Base-by-base conservation (phyloP, 1,284 basidiomycete genomes). In the Mycosarcoma mackinlayi region DNA sequence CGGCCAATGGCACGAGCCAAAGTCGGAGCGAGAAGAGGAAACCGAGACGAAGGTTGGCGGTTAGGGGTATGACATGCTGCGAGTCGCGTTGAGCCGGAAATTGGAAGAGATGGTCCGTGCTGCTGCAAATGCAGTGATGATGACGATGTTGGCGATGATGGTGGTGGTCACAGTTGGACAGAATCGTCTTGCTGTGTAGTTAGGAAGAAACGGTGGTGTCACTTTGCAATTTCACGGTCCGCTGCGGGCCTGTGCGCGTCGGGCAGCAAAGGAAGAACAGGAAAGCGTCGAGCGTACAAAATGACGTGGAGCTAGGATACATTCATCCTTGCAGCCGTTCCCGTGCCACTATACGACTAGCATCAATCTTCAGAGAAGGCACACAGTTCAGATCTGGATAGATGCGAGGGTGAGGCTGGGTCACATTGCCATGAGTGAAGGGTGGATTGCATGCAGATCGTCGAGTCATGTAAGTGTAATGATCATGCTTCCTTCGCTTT, bases 401-500 rank as follows among this genome's bases (percentile, higher is more conserved):
- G 30, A 13, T n/a, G n/a, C n/a, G n/a, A n/a, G 25, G 11, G 25
- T 18, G 7, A 27, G 16, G 39, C 14, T 27, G n/a, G 39, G 39
- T 41, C 39, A 41, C 39, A 27, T 4, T 27, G 40, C 18, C 40
- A 5, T 33, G 30, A 25, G 11, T 24, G 35, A 16, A 16, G 47
- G 16, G 30, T 6, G 34, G n/a, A 37, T 48, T 38, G 45, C 21
- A 35, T 21, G 6, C 8, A n/a, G 35, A 37, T 14, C 34, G 14
- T 24, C 9, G 14, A 35, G 1, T 21, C 14, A 25, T 18, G 27
- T 21, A 31, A 18, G 27, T 23, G 44, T 6, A 23, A 18, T 4
- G 13, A n/a, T 21, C 14, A 56, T 30, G 47, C 44, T 14, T 59
- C 42, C 34, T 37, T 66, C 19, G 39, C 13, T 19, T 55, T 53